Conservation (phyloP, 345 rosid genomes). For the Citrus glauca region DNA sequence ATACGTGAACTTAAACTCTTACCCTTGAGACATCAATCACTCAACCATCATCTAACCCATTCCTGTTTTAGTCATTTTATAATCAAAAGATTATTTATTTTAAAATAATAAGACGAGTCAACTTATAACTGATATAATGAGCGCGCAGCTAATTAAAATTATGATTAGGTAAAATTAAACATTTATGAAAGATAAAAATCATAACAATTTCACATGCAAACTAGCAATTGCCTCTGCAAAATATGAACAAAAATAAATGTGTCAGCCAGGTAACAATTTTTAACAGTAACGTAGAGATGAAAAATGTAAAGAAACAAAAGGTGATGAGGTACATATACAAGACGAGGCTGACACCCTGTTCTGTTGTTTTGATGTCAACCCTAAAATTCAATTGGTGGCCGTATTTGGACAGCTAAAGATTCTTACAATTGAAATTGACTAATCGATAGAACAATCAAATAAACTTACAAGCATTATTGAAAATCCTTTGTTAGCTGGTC, state of each 20-base stretch:
- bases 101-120: too few relatives aligned
- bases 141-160: too few relatives aligned
- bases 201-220: not conserved
- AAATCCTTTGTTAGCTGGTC: slow-evolving; percentile 10
- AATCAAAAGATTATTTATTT: too few relatives aligned
- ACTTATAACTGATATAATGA: not conserved
- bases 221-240: not conserved
- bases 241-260: not conserved
- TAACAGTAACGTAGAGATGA: not conserved
- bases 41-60: too few relatives aligned
- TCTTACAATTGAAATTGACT: slow-evolving; percentile 44
- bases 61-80: too few relatives aligned
- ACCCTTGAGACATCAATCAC: too few relatives aligned
- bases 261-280: slow-evolving; percentile 3
- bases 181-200: too few relatives aligned
- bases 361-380: slow-evolving; percentile 32
- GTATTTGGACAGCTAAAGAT: slow-evolving; percentile 35
- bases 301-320: not conserved
- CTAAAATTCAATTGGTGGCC: slow-evolving; percentile 35
- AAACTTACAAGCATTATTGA: slow-evolving; percentile 17
- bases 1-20: too few relatives aligned
- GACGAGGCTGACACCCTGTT: slow-evolving; percentile 13
- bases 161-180: not conserved
- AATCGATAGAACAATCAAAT: slow-evolving; percentile 26
- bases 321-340: not conserved